Percentiles rank a stretch among this genome's conserved stretches.
Evolutionary conservation across 73 alveolate species (phyloP).

Genomic region (Breviolum minutum): DNA sequence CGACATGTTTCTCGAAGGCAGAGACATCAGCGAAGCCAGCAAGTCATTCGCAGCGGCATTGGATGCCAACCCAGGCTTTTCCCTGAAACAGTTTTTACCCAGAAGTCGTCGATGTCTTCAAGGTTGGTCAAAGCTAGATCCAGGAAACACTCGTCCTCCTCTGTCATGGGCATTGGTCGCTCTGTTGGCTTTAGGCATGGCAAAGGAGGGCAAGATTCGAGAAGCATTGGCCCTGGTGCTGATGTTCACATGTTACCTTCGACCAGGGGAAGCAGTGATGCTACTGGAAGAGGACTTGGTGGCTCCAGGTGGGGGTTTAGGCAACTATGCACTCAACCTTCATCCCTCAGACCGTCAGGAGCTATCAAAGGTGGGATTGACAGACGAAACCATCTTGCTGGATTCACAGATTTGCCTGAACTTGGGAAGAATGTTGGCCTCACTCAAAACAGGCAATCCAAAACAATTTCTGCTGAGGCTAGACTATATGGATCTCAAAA

Average conservation of each 20-base stretch:
- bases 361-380: constrained; percentile 10
- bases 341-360: background rate
- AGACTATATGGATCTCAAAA: background rate
- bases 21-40: background rate
- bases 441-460: background rate
- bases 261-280: constrained; percentile 12
- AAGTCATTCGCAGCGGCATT: background rate
- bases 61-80: background rate
- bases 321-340: background rate
- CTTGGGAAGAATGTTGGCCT: background rate
- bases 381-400: constrained; percentile 33
- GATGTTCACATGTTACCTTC: constrained; percentile 26
- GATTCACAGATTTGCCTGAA: background rate
- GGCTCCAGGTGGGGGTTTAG: background rate
- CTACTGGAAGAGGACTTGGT: background rate
- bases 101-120: background rate
- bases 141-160: constrained; percentile 10
- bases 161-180: background rate
- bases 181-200: background rate
- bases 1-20: background rate
- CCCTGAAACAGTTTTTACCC: background rate
- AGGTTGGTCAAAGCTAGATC: constrained; percentile 28
- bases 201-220: no score
- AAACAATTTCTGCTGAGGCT: no score
- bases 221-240: background rate